Conservation (phyloP, 192 early-diverging fungal species). For the Dissophora globulifera region DNA sequence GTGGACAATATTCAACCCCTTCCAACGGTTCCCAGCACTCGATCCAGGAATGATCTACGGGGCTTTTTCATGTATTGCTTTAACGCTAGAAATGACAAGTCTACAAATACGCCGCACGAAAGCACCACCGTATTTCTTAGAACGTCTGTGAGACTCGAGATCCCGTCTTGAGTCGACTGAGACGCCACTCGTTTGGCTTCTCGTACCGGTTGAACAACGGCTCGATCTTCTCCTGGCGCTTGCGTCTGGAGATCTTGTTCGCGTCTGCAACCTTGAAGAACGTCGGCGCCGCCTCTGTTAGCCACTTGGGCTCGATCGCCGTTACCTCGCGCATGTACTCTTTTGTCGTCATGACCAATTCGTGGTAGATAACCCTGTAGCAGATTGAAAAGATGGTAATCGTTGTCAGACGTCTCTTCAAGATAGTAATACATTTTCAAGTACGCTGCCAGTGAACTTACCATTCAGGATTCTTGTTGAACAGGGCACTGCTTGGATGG, state of each 20-base stretch:
- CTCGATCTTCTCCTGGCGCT: conserved; percentile 92
- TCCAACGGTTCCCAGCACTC: too few relatives aligned
- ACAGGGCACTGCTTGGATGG: conserved; percentile 95
- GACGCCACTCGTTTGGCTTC: conserved; percentile 96
- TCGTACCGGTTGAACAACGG: conserved; percentile 94
- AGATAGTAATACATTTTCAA: too few relatives aligned
- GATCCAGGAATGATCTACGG: too few relatives aligned
- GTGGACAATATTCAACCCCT: too few relatives aligned
- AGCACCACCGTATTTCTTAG: conserved; percentile 3
- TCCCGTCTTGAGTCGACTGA: conserved; percentile 79
- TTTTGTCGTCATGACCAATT: conserved; percentile 89
- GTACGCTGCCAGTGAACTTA: conserved; percentile 30
- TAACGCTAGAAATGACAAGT: too few relatives aligned
- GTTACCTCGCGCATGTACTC: conserved; percentile 94
- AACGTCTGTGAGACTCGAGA: conserved; percentile 84
- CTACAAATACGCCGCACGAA: not conserved
- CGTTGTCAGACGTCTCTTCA: conserved; percentile 90
- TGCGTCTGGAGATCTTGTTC: conserved; percentile 93
- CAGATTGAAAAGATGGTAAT: conserved; percentile 61
- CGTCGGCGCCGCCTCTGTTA: conserved; percentile 97
- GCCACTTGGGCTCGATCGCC: conserved; percentile 91
- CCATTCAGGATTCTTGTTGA: conserved; percentile 95
- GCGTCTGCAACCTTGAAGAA: conserved; percentile 97
- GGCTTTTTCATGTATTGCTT: too few relatives aligned
- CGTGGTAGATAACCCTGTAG: conserved; percentile 89